These are phyloP conservation scores for Euphrasia confusa DNA, from an alignment of 257 asterid genomes.

Conservation along the genomic window DNA sequence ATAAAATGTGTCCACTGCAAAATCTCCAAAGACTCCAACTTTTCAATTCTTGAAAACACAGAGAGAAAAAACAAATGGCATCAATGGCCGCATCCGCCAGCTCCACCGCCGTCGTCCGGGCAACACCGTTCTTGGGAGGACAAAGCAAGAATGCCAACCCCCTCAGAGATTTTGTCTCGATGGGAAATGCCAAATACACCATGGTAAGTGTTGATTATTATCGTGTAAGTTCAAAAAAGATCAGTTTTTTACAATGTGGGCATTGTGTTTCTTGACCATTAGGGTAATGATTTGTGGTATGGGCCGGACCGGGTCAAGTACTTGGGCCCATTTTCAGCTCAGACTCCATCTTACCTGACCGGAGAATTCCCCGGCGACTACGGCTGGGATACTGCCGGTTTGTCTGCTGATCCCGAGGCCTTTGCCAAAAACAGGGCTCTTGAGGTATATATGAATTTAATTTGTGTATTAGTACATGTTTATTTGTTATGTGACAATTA, in stretches of 20 bases:
- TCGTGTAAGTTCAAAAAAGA: neutral
- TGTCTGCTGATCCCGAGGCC: slow-evolving; percentile 88
- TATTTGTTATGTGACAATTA: too few relatives aligned
- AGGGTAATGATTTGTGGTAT: slow-evolving; percentile 72
- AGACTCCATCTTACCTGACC: slow-evolving; percentile 75
- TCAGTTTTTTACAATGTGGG: neutral
- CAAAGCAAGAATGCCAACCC: slow-evolving; percentile 56
- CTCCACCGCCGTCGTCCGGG: slow-evolving; percentile 52
- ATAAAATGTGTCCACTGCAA: slow-evolving; percentile 5
- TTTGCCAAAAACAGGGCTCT: slow-evolving; percentile 78
- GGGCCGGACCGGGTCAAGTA: slow-evolving; percentile 82
- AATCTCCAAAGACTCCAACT: neutral
- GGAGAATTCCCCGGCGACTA: slow-evolving; percentile 90
- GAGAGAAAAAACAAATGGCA: slow-evolving; percentile 31
- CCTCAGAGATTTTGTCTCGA: slow-evolving; percentile 52
- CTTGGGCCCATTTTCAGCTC: slow-evolving; percentile 91
- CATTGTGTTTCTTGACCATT: slow-evolving; percentile 11
- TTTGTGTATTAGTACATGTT: too few relatives aligned
- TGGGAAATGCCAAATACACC: slow-evolving; percentile 53
- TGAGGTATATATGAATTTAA: slow-evolving; percentile 38
- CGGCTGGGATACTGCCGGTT: slow-evolving; percentile 89
- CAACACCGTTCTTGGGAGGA: slow-evolving; percentile 81
- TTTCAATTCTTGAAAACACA: neutral
- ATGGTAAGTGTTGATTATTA: slow-evolving; percentile 38
- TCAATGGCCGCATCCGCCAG: slow-evolving; percentile 61